Base-by-base conservation (phyloP, 2,329 filamentous ascomycete species). In the Paradendryphiella salina region DNA sequence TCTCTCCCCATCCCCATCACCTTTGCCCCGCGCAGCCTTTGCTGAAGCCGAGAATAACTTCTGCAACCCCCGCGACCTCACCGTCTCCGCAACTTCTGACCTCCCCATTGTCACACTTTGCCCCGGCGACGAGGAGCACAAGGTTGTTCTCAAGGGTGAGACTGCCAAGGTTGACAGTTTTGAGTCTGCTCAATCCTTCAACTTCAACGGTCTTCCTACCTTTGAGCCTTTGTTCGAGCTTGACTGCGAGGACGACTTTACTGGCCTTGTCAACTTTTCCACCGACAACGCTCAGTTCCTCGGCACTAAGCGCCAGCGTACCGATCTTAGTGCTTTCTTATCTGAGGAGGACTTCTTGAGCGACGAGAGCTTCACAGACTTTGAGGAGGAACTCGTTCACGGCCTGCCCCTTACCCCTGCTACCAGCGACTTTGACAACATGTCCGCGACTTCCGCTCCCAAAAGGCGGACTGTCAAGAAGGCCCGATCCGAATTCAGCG, bases 151-250 rank as follows among this genome's bases (percentile, higher is more conserved):
- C 76, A 74, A 75, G 76, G 72, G 74, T 70, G 75, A 75, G 57
- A 54, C 64, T 37, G 67, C 66, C 57, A 71, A 71, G 65, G 53
- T 69, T 39, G 63, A 73, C 26, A 66, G 72, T 35, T 68, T 75
- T 64, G 68, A 76, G 61, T 45, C 61, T 29, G 35, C 53, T 15
- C 57, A 65, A n/a, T 41, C 63, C 13, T 66, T 66, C 48, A 75
- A 79, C 61, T 77, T 82, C 60, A 73, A 76, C 49, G 82, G 82
- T 18, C 80, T 94, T 23, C 86, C 88, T 20, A 79, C 81, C 7
- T 95, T 96, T 63, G 89, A 95, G 73, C 88, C 90, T 60, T 84
- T 95, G 61, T 94, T 92, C 18, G 91, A 96, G 65, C 82, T 96
- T 49, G 92, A 96, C 72, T 91, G 89, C 0, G 92, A 96, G 66